A percentile compares a stretch with the other conserved stretches of the same genome.
Evolutionary conservation across 129 eudicot species (phyloP).

Genomic region (Scalesia atractyloides): DNA sequence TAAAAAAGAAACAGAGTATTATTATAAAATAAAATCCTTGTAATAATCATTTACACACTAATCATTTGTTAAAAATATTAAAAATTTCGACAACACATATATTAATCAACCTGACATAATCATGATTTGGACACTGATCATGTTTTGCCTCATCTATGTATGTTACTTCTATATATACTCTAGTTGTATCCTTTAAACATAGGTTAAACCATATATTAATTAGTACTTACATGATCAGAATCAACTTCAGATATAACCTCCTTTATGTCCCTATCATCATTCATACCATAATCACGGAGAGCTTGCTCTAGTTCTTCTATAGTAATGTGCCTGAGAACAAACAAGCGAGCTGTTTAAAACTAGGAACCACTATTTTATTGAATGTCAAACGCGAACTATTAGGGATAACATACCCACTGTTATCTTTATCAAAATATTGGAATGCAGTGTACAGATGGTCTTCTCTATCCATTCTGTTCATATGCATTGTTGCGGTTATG

Average conservation of each 20-base stretch:
- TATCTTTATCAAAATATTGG: conserved; percentile 84
- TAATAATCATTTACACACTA: too few relatives aligned
- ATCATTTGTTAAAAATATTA: too few relatives aligned
- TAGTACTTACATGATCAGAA: conserved; percentile 63
- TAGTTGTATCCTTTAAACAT: too few relatives aligned
- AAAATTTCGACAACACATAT: too few relatives aligned
- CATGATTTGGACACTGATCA: too few relatives aligned
- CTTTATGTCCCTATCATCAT: conserved; percentile 63
- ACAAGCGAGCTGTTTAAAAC: not conserved
- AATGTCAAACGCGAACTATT: not conserved
- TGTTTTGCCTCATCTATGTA: too few relatives aligned
- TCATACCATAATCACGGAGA: conserved; percentile 70
- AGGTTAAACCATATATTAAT: not conserved
- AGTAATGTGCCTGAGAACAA: conserved; percentile 57
- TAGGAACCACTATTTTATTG: not conserved
- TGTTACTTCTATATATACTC: too few relatives aligned
- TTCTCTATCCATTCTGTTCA: conserved; percentile 88
- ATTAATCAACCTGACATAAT: too few relatives aligned
- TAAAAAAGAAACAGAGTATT: too few relatives aligned
- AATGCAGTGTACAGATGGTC: conserved; percentile 90
- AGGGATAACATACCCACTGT: conserved; percentile 58
- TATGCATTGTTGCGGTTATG: conserved; percentile 92
- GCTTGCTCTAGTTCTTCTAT: conserved; percentile 89
- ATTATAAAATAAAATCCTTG: too few relatives aligned
- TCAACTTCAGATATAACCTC: conserved; percentile 79